A percentile compares a stretch with the other conserved stretches of the same genome.
Evolutionary conservation across 2,329 filamentous ascomycete species (phyloP).

Genomic region (Fusarium bulbicola): DNA sequence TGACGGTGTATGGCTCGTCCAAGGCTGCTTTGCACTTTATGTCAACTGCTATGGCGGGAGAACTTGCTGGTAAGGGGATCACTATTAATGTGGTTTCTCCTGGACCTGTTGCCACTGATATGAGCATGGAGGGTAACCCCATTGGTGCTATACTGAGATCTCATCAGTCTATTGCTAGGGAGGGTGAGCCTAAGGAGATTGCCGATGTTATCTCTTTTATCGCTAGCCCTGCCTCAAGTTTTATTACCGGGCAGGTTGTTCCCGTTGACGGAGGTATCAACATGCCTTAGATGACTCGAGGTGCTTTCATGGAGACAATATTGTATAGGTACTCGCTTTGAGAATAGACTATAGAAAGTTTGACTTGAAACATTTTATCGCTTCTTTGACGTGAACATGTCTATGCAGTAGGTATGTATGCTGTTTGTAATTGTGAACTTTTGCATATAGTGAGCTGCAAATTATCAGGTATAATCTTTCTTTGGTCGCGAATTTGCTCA

Average conservation of each 20-base stretch:
- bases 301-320: fast-evolving
- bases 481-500: fast-evolving
- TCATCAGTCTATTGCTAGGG: conserved; percentile 2
- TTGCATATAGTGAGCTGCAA: neutral
- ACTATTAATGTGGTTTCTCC: conserved; percentile 5
- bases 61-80: conserved; percentile 5
- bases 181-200: neutral
- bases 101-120: conserved; percentile 6
- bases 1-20: conserved; percentile 47
- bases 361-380: neutral
- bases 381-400: fast-evolving
- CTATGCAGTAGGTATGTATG: too few species aligned
- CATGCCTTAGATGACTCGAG: neutral
- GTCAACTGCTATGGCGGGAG: neutral
- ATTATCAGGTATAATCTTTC: too few species aligned
- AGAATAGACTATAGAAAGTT: neutral
- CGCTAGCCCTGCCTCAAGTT: conserved; percentile 2
- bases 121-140: neutral
- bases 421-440: fast-evolving
- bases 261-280: conserved; percentile 10
- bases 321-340: neutral
- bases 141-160: conserved; percentile 1
- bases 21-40: conserved; percentile 44
- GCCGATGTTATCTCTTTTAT: conserved; percentile 3
- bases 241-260: conserved; percentile 13